Evolutionary conservation across 345 rosid genomes (phyloP), one percentile per base, ranked within the genome.

Genomic region (Cardiospermum halicacabum): DNA sequence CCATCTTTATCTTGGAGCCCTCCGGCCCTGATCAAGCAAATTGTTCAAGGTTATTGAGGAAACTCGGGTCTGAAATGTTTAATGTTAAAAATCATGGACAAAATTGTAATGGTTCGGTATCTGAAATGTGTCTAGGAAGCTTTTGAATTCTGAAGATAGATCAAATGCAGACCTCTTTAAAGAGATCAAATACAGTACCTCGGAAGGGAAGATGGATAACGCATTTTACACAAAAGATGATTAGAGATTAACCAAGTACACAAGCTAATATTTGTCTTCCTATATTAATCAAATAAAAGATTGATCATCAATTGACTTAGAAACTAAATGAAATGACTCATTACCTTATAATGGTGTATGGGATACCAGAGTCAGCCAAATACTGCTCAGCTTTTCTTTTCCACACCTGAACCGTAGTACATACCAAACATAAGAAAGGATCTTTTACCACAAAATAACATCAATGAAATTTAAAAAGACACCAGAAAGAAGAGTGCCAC

Each of bases 321-420:
- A 30, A 27, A 27, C 10, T 3, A 26, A 61, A 26, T 45, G 13
- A 47, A 16, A 31, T 12, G 48, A 13, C 11, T 37, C 39, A 25
- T 18, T 64, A 89, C 98, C 98, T 90, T 82, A 94, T 87, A 49
- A 94, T 94, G 28, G 99, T 94, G 81, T 91, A 91, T 0, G 99
- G 93, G 62, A 94, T 26, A 50, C 97, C 92, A 26, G 92, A 89
- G 67, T 94, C 97, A 40, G 91, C 91, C 87, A 94, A 80, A 80
- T 91, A 94, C 72, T 89, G 97, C 81, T 94, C 99, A n/a, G 99
- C 91, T 71, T 94, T 94, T 81, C 99, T 87, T 85, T 94, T 94
- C 99, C 99, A 94, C 15, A 91, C 80, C 99, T 87, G 66, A 27
- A 50, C 61, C 31, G 54, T 6, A 15, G 69, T 19, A n/a, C n/a